Conservation (phyloP, 192 early-diverging fungal species). For the Allomyces arbusculus region DNA sequence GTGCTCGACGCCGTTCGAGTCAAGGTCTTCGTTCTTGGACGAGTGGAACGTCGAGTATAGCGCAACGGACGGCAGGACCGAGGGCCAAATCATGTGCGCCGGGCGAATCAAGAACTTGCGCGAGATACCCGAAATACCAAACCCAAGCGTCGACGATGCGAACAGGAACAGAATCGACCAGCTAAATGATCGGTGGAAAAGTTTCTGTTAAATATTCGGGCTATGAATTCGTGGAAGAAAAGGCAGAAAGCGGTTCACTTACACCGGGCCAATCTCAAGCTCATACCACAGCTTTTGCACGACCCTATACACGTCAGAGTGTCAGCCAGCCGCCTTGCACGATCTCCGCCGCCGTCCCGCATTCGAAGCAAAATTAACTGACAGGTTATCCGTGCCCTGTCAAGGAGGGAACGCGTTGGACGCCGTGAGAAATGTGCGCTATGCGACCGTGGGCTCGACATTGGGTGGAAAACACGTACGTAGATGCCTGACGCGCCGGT, state of each 20-base stretch:
- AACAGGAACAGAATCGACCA: constrained; percentile 19
- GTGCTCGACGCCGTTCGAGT: background rate
- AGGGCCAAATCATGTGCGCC: constrained; percentile 30
- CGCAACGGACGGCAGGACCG: constrained; percentile 19
- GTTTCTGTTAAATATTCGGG: too few relatives aligned
- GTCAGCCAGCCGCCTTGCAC: too few relatives aligned
- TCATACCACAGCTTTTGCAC: constrained; percentile 35
- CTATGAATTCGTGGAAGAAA: too few relatives aligned
- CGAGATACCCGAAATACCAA: constrained; percentile 26
- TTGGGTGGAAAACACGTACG: background rate
- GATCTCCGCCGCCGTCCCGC: too few relatives aligned
- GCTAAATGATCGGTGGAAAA: background rate
- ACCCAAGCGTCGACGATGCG: constrained; percentile 29
- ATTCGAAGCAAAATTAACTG: too few relatives aligned
- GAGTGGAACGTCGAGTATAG: constrained; percentile 25
- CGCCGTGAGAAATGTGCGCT: too few relatives aligned
- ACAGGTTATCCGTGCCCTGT: constrained; percentile 13
- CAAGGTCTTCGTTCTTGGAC: constrained; percentile 10
- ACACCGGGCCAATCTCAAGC: constrained; percentile 15
- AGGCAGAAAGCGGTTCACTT: too few relatives aligned
- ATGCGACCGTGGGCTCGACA: too few relatives aligned
- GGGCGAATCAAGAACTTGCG: constrained; percentile 27
- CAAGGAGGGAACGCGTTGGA: too few relatives aligned
- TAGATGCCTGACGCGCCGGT: constrained; percentile 49
- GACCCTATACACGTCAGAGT: background rate